Base-by-base conservation (phyloP, 2,329 filamentous ascomycete species). In the Hirsutella minnesotensis region DNA sequence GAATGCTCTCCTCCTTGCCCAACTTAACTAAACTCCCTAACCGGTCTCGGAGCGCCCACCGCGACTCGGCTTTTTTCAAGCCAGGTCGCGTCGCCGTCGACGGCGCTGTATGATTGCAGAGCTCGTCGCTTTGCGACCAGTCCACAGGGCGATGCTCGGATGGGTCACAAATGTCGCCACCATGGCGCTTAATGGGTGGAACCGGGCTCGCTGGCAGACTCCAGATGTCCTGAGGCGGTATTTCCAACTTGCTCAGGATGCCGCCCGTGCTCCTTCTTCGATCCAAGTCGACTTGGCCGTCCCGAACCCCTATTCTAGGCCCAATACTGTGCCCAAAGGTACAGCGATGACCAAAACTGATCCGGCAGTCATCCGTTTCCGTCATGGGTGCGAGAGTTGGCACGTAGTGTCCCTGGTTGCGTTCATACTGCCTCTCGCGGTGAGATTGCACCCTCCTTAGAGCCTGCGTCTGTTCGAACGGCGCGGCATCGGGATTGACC, bases 71-170 rank as follows among this genome's bases (percentile, higher is more conserved):
- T 50, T 65, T 72, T 38, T 61, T 56, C 40, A 72, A 53, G 48
- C 63, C 43, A 43, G 61, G 55, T 4, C 53, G 38, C 43, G 47
- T 42, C 29, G 49, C 24, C 31, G 40, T 39, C 33, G 30, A 15
- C 8, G 44, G 38, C 36, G 49, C 47, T 30, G 46, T 42, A 41
- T 36, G 29, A 20, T 31, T 35, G 8, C 38, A 49, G 48, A 51
- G 40, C 56, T 77, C 71, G 47, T 78, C 75, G 50, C 66, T 70
- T 53, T 79, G 75, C 24, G 72, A 71, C 76, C 76, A 80, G 55
- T 79, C 74, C 43, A 71, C 68, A 27, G 67, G 62, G 49, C 66
- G 62, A 49, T 66, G 63, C 43, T 66, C 59, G 24, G 63, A 50
- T 13, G 47, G 45, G 27, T 51, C 47, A 9, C 44, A 44, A 19